Conservation (phyloP, 1,284 basidiomycete species). For the Tylopilus orsonianus region DNA sequence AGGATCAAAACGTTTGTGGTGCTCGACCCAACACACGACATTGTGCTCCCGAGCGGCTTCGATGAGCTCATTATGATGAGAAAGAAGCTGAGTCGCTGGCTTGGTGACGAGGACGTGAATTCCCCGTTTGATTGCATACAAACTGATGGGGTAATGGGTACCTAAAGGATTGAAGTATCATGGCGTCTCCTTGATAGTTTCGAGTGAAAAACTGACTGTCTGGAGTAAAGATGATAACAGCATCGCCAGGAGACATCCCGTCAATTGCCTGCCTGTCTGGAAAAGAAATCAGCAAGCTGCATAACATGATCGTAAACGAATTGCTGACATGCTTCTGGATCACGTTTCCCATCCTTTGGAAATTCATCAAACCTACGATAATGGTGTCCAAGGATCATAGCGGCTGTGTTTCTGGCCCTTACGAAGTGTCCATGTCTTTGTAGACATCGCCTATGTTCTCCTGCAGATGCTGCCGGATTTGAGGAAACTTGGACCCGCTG, state of each 20-base stretch:
- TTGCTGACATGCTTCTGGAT: conserved; percentile 79
- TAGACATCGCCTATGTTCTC: conserved; percentile 85
- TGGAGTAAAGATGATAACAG: conserved; percentile 86
- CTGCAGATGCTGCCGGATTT: conserved; percentile 77
- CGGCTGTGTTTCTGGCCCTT: conserved; percentile 27
- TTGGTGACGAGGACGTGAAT: conserved; percentile 92
- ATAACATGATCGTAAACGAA: background rate
- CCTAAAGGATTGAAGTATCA: conserved; percentile 39
- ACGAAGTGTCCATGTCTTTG: conserved; percentile 84
- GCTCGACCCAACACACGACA: conserved; percentile 89
- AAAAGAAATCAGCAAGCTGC: conserved; percentile 6
- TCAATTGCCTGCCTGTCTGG: conserved; percentile 89
- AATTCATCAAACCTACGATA: conserved; percentile 71
- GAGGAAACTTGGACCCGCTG: conserved; percentile 82
- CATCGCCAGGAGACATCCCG: conserved; percentile 76
- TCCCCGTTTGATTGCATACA: conserved; percentile 81
- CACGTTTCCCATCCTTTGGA: conserved; percentile 67
- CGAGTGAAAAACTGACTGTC: conserved; percentile 59
- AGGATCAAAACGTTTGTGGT: conserved; percentile 88
- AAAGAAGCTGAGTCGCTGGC: conserved; percentile 84
- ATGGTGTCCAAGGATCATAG: conserved; percentile 1
- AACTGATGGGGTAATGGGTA: conserved; percentile 84
- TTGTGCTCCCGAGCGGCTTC: conserved; percentile 74
- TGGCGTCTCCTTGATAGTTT: background rate
- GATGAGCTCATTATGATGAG: conserved; percentile 79